Evolutionary conservation across 2,329 filamentous ascomycete genomes (phyloP), one percentile per base, ranked within the genome.

Genomic region (Ophiocordyceps camponoti-leonardi): DNA sequence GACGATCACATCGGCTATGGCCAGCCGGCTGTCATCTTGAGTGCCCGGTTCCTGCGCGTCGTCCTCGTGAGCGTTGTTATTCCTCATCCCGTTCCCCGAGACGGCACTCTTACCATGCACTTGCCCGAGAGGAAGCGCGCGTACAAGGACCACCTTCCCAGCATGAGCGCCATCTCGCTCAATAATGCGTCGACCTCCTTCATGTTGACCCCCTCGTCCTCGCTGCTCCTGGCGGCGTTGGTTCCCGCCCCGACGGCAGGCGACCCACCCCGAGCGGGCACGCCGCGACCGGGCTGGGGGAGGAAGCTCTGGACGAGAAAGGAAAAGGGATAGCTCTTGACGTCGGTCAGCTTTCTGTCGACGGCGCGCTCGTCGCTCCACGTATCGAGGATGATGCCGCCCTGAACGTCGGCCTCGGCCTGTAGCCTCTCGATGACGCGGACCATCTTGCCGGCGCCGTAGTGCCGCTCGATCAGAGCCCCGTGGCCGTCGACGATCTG

Each of bases 251-350:
- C 76, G 33, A 72, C 61, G 1, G 84, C 84, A 1, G 90, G 90
- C 2, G 88, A 94, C 50, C 73, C 81, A 35, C 86, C 77, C 41
- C 86, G 75, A 2, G 81, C 74, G 2, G 79, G 79, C 2, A 76
- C 77, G 12, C 64, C 61, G 6, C 75, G 68, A 49, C 81, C 81
- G 47, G 86, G 81, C 28, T 75, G 69, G 0, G 85, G 79, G 42
- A 94, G 61, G 59, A 94, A 95, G 65, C 88, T 95, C 63, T 95
- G 88, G 0, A 96, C 88, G 41, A 98, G 67, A 58, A 98, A 98
- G 0, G 88, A 94, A 61, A 94, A 98, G 1, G 92, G 88, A 58
- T 98, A 98, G 46, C 88, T 94, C 66, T 93, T 96, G 61, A 94
- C 86, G 56, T 98, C 92, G 3, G 85, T 96, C 49, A 98, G 69